Evolutionary conservation across 228 moss, liverwort and hornwort species (phyloP), one percentile per base, ranked within the genome.

Genomic region (Sphagnum magellanicum): DNA sequence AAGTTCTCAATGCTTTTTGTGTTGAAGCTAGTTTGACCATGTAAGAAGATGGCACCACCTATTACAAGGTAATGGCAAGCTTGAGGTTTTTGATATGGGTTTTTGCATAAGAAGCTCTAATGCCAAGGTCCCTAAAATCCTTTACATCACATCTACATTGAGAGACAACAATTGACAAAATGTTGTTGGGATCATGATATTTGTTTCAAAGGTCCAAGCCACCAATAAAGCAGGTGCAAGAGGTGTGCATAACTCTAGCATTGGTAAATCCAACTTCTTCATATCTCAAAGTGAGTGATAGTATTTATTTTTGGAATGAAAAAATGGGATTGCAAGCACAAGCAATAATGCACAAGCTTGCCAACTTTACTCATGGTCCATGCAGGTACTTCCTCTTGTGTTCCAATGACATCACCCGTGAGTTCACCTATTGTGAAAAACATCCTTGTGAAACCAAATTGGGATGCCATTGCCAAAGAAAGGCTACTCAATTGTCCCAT

Each of bases 21-120:
- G 88, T 85, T 4, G 97, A 97, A 71, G 97, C 97, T 1, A 93
- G 97, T 17, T 97, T 91, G 97, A 86, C 88, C 8, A 93, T 97
- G 5, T 93, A 97, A 10, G 97, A 97, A 60, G 97, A 97, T 67
- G 97, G 97, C n/a, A n/a, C n/a, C 64, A 87, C 93, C 0, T 97
- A 93, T 61, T 93, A 93, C 72, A 87, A 97, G 91, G 96, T 63
- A 55, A 53, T 53, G 6, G 11, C 11, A n/a, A n/a, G n/a, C n/a
- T n/a, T n/a, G n/a, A n/a, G 6, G 53, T 53, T 53, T 53, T 53
- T 6, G 53, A 11, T 53, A 6, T 53, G 6, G 6, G 6, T 6
- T 53, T 53, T 53, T 53, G 53, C 53, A 53, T n/a, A n/a, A n/a
- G n/a, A n/a, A n/a, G n/a, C n/a, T n/a, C n/a, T n/a, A n/a, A n/a